Base-by-base conservation (phyloP, 176 grass and related monocot genomes). In the Oryza meyeriana region DNA sequence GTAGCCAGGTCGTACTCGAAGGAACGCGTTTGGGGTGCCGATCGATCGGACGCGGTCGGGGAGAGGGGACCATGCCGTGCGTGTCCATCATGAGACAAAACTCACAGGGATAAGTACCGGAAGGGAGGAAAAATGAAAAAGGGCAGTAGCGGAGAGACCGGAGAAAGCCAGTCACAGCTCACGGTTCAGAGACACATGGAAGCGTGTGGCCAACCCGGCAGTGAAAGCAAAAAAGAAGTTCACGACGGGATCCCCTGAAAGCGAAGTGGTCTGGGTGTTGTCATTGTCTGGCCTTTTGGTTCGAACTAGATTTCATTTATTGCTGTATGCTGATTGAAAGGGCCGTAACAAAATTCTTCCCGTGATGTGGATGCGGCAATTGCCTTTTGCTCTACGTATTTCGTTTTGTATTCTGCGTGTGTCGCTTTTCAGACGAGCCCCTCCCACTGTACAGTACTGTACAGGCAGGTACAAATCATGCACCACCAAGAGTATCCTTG, bases 41-140 rank as follows among this genome's bases (percentile, higher is more conserved):
- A 59, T 10, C 35, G 50, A 79, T 84, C 75, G 80, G 80, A 72
- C n/a, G 80, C 74, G 86, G 66, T 58, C 74, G 86, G 59, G 18
- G 45, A 3, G 10, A n/a, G 57, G 86, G 61, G 69, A 68, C 86
- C 67, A 64, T 13, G 68, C 22, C 22, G 55, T 25, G 55, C 55
- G 55, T 59, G 55, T 12, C 25, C 33, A 50, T 88, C 87, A 30
- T 33, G 70, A 44, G 77, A 85, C 77, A 89, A 85, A 85, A 41
- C 59, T 50, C 81, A 1, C n/a, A 4, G 39, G 8, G 11, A 28
- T 20, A 59, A 57, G 1, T n/a, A 57, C 52, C 10, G 52, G 52
- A 61, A 41, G 12, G 55, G 28, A 73, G 27, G 69, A 34, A 12
- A 82, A 75, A 17, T 16, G 1, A 4, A 33, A 28, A 38, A 2